These are phyloP conservation scores for Balamuthia mandrillaris DNA, from an alignment of 208 protist species.

Conservation along the genomic window DNA sequence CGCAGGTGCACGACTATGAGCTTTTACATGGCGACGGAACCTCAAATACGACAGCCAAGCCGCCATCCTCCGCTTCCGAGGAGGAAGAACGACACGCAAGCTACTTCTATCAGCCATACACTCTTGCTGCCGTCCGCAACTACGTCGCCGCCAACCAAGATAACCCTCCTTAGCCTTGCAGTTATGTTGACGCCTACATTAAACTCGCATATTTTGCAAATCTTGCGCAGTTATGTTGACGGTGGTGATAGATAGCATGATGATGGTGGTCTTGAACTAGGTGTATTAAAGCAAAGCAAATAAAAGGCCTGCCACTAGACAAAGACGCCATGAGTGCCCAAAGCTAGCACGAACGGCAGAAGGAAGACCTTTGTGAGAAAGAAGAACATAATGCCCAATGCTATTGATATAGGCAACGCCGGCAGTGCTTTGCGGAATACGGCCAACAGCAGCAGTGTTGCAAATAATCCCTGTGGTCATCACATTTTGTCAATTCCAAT, in stretches of 20 bases:
- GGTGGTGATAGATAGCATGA: no score
- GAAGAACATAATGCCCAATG: constrained; percentile 69
- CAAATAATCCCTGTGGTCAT: constrained; percentile 57
- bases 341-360: constrained; percentile 43
- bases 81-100: constrained; percentile 19
- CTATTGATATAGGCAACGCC: constrained; percentile 76
- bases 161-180: no score
- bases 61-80: background rate
- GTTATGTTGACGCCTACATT: no score
- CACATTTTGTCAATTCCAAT: background rate
- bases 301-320: no score
- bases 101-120: constrained; percentile 39
- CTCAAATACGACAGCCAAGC: no score
- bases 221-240: no score
- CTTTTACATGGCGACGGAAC: background rate
- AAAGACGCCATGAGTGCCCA: constrained; percentile 22
- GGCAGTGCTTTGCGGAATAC: constrained; percentile 72
- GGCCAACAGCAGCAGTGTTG: constrained; percentile 71
- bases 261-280: no score
- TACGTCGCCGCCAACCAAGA: no score
- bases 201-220: no score
- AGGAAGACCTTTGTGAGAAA: constrained; percentile 62
- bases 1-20: constrained; percentile 8
- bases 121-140: no score
- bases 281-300: no score